A percentile compares a stretch with the other conserved stretches of the same genome.
phyloP scores from a whole-genome alignment of 352 stramenopile species.

The Pythium volutum region DNA sequence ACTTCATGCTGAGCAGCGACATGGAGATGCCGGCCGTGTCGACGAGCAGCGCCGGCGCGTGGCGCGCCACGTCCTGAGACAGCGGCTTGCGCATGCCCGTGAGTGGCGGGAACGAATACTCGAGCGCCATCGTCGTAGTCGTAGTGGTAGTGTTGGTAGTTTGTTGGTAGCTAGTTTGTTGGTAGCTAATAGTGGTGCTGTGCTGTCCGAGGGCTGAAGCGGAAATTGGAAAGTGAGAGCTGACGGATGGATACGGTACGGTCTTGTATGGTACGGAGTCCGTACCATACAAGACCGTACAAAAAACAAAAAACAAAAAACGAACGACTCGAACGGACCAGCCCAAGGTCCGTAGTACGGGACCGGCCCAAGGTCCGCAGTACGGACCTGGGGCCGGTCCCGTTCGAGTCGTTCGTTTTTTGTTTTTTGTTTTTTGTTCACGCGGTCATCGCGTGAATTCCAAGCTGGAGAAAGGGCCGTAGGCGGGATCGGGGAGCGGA shows the following conservation, averaged over 20 bases:
- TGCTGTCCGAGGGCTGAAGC: background rate
- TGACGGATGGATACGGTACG: background rate
- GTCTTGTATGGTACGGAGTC: no score
- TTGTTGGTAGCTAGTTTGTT: background rate
- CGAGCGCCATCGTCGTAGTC: background rate
- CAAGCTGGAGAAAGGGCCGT: background rate
- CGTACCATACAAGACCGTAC: no score
- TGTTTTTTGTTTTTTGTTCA: no score
- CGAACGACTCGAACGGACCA: no score
- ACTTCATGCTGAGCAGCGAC: conserved; percentile 24
- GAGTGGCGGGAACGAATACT: conserved; percentile 1
- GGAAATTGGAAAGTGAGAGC: background rate
- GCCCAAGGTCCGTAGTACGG: no score
- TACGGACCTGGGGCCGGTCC: no score
- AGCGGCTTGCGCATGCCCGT: background rate
- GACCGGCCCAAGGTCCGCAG: no score
- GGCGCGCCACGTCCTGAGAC: background rate
- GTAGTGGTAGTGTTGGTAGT: background rate
- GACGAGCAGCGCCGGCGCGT: conserved; percentile 6
- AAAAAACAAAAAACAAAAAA: no score
- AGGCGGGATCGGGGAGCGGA: background rate
- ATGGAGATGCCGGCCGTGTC: conserved; percentile 17
- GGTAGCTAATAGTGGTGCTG: no score
- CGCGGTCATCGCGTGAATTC: no score
- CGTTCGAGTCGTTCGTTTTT: no score